Evolutionary conservation across 2,329 filamentous ascomycete species (phyloP).

Genomic region (Colletotrichum costaricense): DNA sequence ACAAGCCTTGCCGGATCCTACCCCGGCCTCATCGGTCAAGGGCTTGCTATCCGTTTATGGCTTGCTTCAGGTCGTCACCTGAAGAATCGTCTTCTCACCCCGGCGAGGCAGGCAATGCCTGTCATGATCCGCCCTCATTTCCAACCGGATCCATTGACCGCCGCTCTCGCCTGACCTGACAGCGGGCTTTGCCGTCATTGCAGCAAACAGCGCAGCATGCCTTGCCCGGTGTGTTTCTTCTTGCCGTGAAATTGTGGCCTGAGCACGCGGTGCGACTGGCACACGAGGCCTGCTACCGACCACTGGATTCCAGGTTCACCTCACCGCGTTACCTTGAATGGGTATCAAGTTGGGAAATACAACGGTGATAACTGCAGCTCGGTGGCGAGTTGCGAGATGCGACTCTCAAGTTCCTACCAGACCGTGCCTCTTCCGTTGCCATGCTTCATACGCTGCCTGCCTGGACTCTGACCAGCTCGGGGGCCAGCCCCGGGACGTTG

Average conservation of each 20-base stretch:
- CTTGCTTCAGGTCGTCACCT: constrained; percentile 4
- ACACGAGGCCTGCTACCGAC: not conserved
- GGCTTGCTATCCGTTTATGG: not conserved
- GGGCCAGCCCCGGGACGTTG: not conserved
- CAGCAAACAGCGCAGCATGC: constrained; percentile 3
- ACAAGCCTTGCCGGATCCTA: not conserved
- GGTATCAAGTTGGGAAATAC: not conserved
- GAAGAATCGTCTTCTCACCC: constrained; percentile 1
- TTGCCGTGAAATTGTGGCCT: not conserved
- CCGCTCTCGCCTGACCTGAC: constrained; percentile 16
- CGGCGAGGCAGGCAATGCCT: constrained; percentile 12
- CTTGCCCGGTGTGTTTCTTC: not conserved
- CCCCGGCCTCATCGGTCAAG: not conserved
- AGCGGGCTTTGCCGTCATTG: constrained; percentile 32
- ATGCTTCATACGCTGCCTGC: not conserved
- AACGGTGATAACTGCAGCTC: not conserved
- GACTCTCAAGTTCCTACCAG: not conserved
- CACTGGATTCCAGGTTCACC: not conserved
- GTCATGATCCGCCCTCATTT: constrained; percentile 30
- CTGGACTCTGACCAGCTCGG: not conserved
- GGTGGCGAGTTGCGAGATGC: not conserved
- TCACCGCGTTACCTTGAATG: not conserved
- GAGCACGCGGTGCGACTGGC: not conserved
- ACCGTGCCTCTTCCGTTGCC: not conserved
- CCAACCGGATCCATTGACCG: constrained; percentile 20